A percentile compares a stretch with the other conserved stretches of the same genome.
These are phyloP conservation scores for Pelargonium nanum DNA, from an alignment of 345 rosid genomes.

Conservation along the genomic window DNA sequence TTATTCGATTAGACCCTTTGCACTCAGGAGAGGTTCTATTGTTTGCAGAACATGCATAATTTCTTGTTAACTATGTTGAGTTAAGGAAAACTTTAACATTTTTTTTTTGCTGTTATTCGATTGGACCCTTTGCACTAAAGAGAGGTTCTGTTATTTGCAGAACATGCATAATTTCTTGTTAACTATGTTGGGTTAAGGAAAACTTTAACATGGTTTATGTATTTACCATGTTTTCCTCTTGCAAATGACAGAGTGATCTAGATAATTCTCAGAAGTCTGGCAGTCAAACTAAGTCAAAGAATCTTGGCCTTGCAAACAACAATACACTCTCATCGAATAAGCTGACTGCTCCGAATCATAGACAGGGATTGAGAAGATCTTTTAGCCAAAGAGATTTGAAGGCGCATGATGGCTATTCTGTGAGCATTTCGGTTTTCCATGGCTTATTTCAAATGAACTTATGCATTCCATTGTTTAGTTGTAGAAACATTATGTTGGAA, in stretches of 20 bases:
- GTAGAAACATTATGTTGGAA: background rate
- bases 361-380: conserved; percentile 56
- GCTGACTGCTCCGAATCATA: conserved; percentile 29
- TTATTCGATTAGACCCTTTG: background rate
- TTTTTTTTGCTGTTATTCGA: too few relatives aligned
- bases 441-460: background rate
- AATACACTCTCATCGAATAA: conserved; percentile 26
- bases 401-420: conserved; percentile 73
- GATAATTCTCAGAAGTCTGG: conserved; percentile 40
- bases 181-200: background rate
- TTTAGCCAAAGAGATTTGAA: conserved; percentile 61
- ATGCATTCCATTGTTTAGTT: background rate
- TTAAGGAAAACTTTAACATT: too few relatives aligned
- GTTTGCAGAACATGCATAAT: background rate
- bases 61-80: background rate
- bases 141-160: background rate
- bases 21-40: background rate
- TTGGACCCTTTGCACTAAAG: background rate
- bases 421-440: conserved; percentile 31
- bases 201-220: background rate
- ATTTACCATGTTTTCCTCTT: conserved; percentile 9
- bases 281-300: conserved; percentile 26
- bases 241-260: conserved; percentile 56
- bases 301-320: conserved; percentile 24
- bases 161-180: background rate